Percentiles rank a stretch among this genome's conserved stretches.
Conservation (phyloP, 768 basidiomycete species). For the Rhodosporidiobolus sp. region DNA sequence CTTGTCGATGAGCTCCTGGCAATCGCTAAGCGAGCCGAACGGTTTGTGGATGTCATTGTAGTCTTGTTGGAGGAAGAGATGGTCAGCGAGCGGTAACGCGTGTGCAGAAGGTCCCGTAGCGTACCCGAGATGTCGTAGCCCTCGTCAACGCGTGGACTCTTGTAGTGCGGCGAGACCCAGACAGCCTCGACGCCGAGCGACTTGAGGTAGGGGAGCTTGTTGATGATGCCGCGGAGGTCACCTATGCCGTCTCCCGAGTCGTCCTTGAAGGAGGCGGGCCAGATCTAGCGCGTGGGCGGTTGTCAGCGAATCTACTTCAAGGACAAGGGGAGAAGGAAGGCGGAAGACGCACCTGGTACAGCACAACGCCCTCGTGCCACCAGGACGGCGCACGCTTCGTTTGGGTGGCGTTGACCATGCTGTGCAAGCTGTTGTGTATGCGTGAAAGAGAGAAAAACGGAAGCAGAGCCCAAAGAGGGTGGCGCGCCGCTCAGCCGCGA, state of each 20-base stretch:
- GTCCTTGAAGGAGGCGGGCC: conserved; percentile 67
- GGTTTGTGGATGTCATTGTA: conserved; percentile 63
- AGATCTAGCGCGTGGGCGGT: conserved; percentile 50
- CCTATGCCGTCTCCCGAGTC: conserved; percentile 70
- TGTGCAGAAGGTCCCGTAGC: background rate
- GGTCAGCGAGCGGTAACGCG: background rate
- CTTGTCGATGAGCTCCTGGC: conserved; percentile 45
- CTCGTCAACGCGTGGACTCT: conserved; percentile 57
- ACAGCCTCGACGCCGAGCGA: conserved; percentile 54
- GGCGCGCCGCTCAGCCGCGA: background rate
- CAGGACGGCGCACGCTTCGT: conserved; percentile 19
- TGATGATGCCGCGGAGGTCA: conserved; percentile 64
- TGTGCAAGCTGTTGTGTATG: too few species aligned
- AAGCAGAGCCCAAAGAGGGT: too few species aligned
- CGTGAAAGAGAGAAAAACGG: background rate
- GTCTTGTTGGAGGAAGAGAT: conserved; percentile 58
- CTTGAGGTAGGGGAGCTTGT: conserved; percentile 67
- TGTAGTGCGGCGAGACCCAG: conserved; percentile 72
- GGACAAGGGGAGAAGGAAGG: background rate
- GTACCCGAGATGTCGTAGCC: conserved; percentile 26
- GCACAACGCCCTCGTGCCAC: conserved; percentile 54
- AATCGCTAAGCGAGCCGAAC: conserved; percentile 61
- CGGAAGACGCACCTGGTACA: conserved; percentile 55
- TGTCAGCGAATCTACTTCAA: too few species aligned
- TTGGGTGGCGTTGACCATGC: conserved; percentile 9